Base-by-base conservation (phyloP, 257 asterid genomes). In the Capsicum chinense region DNA sequence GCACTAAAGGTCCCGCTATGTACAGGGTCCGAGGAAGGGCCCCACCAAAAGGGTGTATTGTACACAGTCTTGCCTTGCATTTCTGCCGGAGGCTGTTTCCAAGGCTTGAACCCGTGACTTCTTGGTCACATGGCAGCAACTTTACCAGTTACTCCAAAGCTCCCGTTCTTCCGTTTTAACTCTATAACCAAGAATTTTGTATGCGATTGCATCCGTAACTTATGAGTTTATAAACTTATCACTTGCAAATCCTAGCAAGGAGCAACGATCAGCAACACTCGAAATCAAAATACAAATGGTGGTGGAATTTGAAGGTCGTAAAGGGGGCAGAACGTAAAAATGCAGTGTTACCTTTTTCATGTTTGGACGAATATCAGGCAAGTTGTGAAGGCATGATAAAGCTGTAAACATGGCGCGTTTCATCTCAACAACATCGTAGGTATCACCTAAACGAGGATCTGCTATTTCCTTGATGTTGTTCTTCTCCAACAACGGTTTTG, bases 361-460 rank as follows among this genome's bases (percentile, higher is more conserved):
- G 93, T 80, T 90, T 70, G 98, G 99, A 8, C 99, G 95, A 89
- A 90, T 80, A 86, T 85, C 88, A 74, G 98, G 95, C 81, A 92
- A 88, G 88, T 97, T 97, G 81, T 97, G 94, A 88, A 95, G 87
- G 92, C 99, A 97, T 44, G 87, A 87, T 39, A 94, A 91, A 79
- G 99, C 98, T 56, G 94, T 84, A 81, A 86, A 90, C 95, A 95
- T 91, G 82, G 93, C 92, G 0, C 97, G 95, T 47, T 92, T 88
- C 93, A 97, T 92, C 81, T 97, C 97, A 81, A 56, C 63, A 33
- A 71, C 80, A 76, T 95, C 88, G 79, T 90, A 95, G 3, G 83
- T 81, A 60, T 90, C 92, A 60, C 89, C 95, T 81, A 97, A 64
- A 58, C 90, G 87, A 48, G 97, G 99, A 91, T 97, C 99, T 80